A percentile compares a stretch with the other conserved stretches of the same genome.
Evolutionary conservation across 2,329 filamentous ascomycete species (phyloP).

Genomic region (Phyllosticta paracitricarpa): DNA sequence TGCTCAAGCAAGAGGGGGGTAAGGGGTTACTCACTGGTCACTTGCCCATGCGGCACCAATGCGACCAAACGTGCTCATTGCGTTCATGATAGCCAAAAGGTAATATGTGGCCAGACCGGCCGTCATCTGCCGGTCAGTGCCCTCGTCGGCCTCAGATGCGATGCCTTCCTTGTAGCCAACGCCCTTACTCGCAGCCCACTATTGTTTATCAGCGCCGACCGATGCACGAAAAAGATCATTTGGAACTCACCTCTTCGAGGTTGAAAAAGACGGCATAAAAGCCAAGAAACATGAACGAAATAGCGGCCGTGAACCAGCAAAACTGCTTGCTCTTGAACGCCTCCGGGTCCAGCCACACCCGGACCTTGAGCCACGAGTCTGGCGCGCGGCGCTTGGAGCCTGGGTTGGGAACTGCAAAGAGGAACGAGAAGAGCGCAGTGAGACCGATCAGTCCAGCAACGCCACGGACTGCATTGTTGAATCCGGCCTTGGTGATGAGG

Average conservation of each 20-base stretch:
- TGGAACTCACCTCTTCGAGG: conserved; percentile 35
- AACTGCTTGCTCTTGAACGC: conserved; percentile 36
- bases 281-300: conserved; percentile 41
- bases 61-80: conserved; percentile 36
- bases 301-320: conserved; percentile 33
- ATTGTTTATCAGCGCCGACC: background rate
- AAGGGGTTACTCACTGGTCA: conserved; percentile 23
- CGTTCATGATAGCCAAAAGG: conserved; percentile 43
- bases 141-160: conserved; percentile 9
- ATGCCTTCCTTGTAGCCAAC: conserved; percentile 29
- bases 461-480: conserved; percentile 35
- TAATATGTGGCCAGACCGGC: conserved; percentile 36
- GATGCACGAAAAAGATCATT: background rate
- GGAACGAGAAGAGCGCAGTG: conserved; percentile 32
- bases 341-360: conserved; percentile 34
- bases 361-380: conserved; percentile 27
- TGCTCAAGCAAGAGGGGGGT: background rate
- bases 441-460: conserved; percentile 32
- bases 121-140: conserved; percentile 11
- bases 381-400: conserved; percentile 28
- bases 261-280: conserved; percentile 46
- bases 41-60: conserved; percentile 35
- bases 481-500: conserved; percentile 33
- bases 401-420: conserved; percentile 36
- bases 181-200: conserved; percentile 37